These are phyloP conservation scores for Medicago lupulina DNA, from an alignment of 306 rosid species.

Conservation along the genomic window DNA sequence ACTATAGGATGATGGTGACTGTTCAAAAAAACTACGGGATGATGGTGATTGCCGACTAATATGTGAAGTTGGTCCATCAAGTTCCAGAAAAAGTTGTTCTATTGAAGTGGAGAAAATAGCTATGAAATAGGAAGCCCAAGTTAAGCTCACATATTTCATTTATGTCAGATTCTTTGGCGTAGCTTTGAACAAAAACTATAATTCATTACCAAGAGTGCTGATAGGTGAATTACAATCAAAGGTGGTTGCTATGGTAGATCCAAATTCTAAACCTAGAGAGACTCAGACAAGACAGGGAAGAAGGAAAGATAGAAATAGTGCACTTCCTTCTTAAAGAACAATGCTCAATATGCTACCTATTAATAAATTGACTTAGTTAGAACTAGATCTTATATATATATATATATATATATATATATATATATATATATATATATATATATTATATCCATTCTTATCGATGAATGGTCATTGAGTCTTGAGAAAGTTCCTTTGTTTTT, in stretches of 20 bases:
- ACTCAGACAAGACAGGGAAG: too few species aligned
- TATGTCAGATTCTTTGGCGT: constrained; percentile 79
- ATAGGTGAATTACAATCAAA: constrained; percentile 82
- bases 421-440: too few species aligned
- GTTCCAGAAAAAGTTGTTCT: constrained; percentile 59
- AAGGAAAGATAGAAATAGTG: too few species aligned
- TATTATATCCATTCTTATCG: too few species aligned
- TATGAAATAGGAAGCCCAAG: constrained; percentile 78
- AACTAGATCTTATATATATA: too few species aligned
- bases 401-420: too few species aligned
- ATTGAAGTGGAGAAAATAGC: constrained; percentile 83
- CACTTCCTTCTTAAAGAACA: neutral
- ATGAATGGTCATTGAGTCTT: too few species aligned
- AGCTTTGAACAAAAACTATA: constrained; percentile 83
- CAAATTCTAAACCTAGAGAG: too few species aligned
- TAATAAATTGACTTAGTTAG: constrained; percentile 70
- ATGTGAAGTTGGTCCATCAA: constrained; percentile 51
- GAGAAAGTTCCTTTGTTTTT: too few species aligned
- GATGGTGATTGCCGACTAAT: constrained; percentile 49
- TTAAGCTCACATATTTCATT: constrained; percentile 68
- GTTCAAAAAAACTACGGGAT: too few species aligned
- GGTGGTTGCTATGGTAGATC: neutral
- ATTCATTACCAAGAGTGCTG: constrained; percentile 76
- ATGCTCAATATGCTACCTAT: constrained; percentile 84
- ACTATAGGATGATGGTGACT: constrained; percentile 46